A percentile compares a stretch with the other conserved stretches of the same genome.
These are phyloP conservation scores for Backusella morwellensis DNA, from an alignment of 192 early-diverging fungal species.

Conservation along the genomic window DNA sequence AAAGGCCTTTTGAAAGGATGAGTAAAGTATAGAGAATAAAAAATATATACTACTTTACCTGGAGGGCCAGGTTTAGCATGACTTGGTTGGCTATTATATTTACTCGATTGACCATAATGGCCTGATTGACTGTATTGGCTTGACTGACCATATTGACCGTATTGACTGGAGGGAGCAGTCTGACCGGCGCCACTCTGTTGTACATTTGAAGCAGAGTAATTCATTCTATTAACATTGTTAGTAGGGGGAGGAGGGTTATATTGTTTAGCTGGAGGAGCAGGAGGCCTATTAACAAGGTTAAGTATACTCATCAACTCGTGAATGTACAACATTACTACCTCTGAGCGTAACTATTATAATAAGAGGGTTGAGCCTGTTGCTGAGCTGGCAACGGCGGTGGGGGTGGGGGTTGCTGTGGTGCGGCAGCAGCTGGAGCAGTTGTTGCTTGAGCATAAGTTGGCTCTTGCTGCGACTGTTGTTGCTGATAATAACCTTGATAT, in stretches of 20 bases:
- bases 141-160: not conserved
- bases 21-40: no score
- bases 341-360: not conserved
- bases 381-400: not conserved
- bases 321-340: not conserved
- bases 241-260: not conserved
- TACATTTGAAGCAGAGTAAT: not conserved
- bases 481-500: slow-evolving; percentile 11
- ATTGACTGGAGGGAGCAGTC: not conserved
- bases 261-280: not conserved
- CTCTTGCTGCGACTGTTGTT: not conserved
- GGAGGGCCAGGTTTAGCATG: not conserved
- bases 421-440: not conserved
- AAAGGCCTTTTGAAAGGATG: not conserved
- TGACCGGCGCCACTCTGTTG: not conserved
- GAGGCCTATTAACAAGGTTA: not conserved
- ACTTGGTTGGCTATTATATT: not conserved
- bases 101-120: not conserved
- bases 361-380: not conserved
- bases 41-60: not conserved
- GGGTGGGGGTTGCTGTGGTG: not conserved
- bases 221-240: not conserved
- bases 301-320: not conserved
- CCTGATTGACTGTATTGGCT: not conserved
- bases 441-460: not conserved